Evolutionary conservation across 352 stramenopile genomes (phyloP).

Genomic region (Globisporangium echinulatum): DNA sequence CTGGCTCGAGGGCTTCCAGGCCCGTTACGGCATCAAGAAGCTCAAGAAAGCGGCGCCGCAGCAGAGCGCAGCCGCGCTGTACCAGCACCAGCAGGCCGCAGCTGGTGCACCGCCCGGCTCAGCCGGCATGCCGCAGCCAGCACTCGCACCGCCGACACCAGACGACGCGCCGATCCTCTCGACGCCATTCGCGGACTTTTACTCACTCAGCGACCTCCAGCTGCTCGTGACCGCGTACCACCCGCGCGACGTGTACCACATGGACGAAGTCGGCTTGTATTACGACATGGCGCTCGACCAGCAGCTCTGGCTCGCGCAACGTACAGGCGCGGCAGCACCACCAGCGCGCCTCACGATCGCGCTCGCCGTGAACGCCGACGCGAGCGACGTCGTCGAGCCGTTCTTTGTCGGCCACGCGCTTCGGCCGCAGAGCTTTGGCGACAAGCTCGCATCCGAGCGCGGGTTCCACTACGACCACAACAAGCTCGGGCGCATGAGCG

Average conservation of each 20-base stretch:
- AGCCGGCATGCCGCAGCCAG: not conserved
- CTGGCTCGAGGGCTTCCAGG: conserved; percentile 53
- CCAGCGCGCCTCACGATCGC: conserved; percentile 11
- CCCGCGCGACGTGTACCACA: conserved; percentile 15
- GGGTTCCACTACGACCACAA: conserved; percentile 19
- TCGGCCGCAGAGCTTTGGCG: conserved; percentile 9
- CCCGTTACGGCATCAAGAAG: conserved; percentile 25
- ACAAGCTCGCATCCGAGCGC: conserved; percentile 11
- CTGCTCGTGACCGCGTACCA: conserved; percentile 6
- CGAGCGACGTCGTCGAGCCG: conserved; percentile 13
- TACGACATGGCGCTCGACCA: conserved; percentile 12
- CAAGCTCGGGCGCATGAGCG: conserved; percentile 14
- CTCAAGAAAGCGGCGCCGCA: not conserved
- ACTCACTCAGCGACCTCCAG: conserved; percentile 4
- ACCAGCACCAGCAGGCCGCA: conserved; percentile 1
- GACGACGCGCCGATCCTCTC: not conserved
- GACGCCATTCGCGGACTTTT: conserved; percentile 4
- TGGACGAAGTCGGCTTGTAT: conserved; percentile 20
- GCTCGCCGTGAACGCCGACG: conserved; percentile 12
- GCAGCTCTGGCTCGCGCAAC: conserved; percentile 1
- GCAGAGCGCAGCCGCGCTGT: not conserved
- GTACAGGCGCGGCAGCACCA: not conserved
- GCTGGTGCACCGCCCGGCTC: not conserved
- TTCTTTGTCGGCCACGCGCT: conserved; percentile 14
- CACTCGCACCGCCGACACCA: not conserved